phyloP scores from a whole-genome alignment of 495 filamentous ascomycete genomes.

The Hypoxylon intermedium region DNA sequence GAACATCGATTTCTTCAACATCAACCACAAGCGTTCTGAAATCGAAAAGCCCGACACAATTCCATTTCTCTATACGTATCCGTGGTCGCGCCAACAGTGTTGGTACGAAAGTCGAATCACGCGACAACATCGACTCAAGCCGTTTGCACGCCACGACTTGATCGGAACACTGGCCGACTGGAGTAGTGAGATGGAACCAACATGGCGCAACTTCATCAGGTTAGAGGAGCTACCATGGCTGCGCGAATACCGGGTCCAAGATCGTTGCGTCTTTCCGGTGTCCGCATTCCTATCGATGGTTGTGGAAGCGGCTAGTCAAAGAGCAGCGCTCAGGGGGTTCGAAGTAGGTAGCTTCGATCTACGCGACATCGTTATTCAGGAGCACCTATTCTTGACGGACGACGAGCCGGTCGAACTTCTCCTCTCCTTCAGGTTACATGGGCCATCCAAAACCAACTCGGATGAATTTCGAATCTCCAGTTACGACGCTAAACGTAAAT shows the following conservation, averaged over 20 bases:
- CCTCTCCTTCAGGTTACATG: constrained; percentile 37
- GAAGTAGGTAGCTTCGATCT: constrained; percentile 33
- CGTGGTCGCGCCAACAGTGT: constrained; percentile 56
- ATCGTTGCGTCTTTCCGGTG: constrained; percentile 60
- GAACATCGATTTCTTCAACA: constrained; percentile 45
- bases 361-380: constrained; percentile 38
- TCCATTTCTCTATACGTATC: constrained; percentile 56
- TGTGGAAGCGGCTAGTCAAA: constrained; percentile 57
- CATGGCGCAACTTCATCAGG: constrained; percentile 60
- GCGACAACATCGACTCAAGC: constrained; percentile 55
- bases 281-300: constrained; percentile 63
- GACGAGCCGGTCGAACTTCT: constrained; percentile 47
- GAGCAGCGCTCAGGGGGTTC: constrained; percentile 39
- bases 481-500: constrained; percentile 31
- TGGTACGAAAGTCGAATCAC: constrained; percentile 60
- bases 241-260: constrained; percentile 55
- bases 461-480: constrained; percentile 40
- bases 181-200: constrained; percentile 52
- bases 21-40: constrained; percentile 47
- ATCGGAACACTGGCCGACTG: constrained; percentile 56
- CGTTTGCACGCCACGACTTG: constrained; percentile 56
- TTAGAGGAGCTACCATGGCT: constrained; percentile 60
- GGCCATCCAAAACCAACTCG: constrained; percentile 15
- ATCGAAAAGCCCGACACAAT: constrained; percentile 50
- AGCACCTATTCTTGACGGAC: constrained; percentile 43